These are phyloP conservation scores for Moesziomyces parantarcticus DNA, from an alignment of 1,284 basidiomycete species.

Conservation along the genomic window DNA sequence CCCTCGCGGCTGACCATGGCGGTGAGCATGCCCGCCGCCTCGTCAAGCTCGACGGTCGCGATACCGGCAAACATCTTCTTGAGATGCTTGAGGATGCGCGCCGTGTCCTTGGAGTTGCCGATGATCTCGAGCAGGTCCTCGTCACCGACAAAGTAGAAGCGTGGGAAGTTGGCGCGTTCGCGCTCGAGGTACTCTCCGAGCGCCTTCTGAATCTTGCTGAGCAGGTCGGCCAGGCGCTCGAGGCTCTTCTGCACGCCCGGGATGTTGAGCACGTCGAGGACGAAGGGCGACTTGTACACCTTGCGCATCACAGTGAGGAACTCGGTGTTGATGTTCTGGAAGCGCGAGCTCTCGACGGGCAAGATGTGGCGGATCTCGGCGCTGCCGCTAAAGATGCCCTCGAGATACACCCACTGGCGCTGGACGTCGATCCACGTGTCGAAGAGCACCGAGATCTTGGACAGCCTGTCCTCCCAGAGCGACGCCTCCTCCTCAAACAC, in stretches of 20 bases:
- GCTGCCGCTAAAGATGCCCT: slow-evolving; percentile 99
- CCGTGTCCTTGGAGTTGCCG: slow-evolving; percentile 98
- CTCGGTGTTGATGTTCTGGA: slow-evolving; percentile 98
- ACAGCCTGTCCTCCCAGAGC: slow-evolving; percentile 68
- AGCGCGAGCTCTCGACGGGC: slow-evolving; percentile 94
- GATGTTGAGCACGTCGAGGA: slow-evolving; percentile 96
- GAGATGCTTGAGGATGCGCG: slow-evolving; percentile 96
- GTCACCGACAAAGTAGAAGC: slow-evolving; percentile 99
- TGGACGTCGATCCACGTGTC: slow-evolving; percentile 99
- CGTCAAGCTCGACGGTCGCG: slow-evolving; percentile 84
- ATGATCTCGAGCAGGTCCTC: slow-evolving; percentile 99
- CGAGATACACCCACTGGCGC: slow-evolving; percentile 98
- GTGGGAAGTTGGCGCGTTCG: slow-evolving; percentile 89
- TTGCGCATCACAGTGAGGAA: slow-evolving; percentile 99
- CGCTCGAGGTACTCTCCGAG: slow-evolving; percentile 98
- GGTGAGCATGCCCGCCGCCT: slow-evolving; percentile 68
- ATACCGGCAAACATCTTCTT: slow-evolving; percentile 99
- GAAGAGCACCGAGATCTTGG: slow-evolving; percentile 78
- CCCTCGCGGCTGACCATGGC: slow-evolving; percentile 76
- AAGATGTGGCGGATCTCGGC: slow-evolving; percentile 83
- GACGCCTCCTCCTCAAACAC: slow-evolving; percentile 69
- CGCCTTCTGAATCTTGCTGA: slow-evolving; percentile 99
- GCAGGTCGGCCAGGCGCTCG: slow-evolving; percentile 92
- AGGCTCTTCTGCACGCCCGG: slow-evolving; percentile 94
- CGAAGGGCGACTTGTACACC: slow-evolving; percentile 98